These are phyloP conservation scores for Phoenix dactylifera DNA, from an alignment of 176 grass and related monocot species.

Conservation along the genomic window DNA sequence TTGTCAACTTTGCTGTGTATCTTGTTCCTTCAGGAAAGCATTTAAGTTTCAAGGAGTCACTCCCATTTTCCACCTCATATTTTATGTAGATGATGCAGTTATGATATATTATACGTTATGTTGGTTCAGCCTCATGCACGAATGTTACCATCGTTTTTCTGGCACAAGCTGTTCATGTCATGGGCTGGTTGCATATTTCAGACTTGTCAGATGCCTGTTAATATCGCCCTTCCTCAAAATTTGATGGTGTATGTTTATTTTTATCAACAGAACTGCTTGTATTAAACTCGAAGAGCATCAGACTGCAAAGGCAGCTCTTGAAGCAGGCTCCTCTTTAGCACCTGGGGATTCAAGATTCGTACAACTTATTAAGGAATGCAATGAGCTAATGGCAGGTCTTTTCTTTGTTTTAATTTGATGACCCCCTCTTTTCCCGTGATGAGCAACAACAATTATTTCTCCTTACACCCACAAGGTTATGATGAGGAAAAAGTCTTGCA, in stretches of 20 bases:
- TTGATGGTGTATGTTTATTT: background rate
- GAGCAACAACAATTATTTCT: background rate
- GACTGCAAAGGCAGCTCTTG: constrained; percentile 79
- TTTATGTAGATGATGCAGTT: no score
- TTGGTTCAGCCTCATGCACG: no score
- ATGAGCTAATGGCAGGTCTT: constrained; percentile 44
- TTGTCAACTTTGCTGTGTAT: background rate
- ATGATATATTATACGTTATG: no score
- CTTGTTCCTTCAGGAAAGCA: background rate
- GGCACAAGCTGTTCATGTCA: no score
- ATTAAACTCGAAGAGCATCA: constrained; percentile 84
- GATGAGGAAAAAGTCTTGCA: no score
- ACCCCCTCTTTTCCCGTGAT: background rate
- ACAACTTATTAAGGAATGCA: constrained; percentile 64
- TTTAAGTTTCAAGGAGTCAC: background rate
- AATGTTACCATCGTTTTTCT: no score
- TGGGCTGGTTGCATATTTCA: background rate
- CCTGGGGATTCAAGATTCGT: constrained; percentile 66
- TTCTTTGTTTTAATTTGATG: constrained; percentile 18
- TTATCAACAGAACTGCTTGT: constrained; percentile 48
- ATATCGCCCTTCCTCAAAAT: background rate
- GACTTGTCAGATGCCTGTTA: constrained; percentile 7
- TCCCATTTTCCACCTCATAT: no score
- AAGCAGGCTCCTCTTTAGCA: constrained; percentile 45
- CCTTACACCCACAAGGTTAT: background rate